Percentiles rank a stretch among this genome's conserved stretches.
Conservation (phyloP, 139 green algal genomes). For the Protoeuglena noctilucae region DNA sequence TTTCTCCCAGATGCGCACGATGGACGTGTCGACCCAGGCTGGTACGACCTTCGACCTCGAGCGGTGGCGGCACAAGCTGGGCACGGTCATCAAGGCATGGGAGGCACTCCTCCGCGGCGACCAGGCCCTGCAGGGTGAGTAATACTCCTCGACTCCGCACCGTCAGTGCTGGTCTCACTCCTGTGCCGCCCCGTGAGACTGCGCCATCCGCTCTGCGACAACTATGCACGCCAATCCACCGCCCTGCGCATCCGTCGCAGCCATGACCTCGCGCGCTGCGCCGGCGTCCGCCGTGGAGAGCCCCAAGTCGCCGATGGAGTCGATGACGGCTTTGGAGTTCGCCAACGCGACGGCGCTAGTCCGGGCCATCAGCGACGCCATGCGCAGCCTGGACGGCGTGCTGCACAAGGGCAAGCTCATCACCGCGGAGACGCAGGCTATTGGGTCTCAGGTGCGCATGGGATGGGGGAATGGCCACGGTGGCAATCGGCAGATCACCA, state of each 20-base stretch:
- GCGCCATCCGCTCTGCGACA: background rate
- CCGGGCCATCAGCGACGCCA: slow-evolving; percentile 13
- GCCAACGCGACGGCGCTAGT: slow-evolving; percentile 20
- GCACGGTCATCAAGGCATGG: slow-evolving; percentile 42
- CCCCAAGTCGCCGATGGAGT: slow-evolving; percentile 11
- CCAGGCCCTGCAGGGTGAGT: slow-evolving; percentile 2
- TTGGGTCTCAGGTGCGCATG: no score
- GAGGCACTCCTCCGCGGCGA: slow-evolving; percentile 14
- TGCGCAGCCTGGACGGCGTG: background rate
- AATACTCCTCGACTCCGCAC: no score
- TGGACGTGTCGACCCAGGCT: background rate
- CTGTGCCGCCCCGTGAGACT: no score
- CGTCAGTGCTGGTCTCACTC: no score
- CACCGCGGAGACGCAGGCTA: no score
- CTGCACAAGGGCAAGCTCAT: no score
- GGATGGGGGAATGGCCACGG: background rate
- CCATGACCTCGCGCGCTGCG: no score
- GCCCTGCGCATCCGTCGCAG: no score
- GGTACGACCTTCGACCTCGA: slow-evolving; percentile 19
- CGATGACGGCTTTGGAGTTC: slow-evolving; percentile 40
- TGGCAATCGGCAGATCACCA: no score
- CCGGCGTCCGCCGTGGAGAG: background rate
- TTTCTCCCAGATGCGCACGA: background rate
- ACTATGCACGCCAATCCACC: background rate
- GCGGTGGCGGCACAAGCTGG: slow-evolving; percentile 32